Evolutionary conservation across 2,329 filamentous ascomycete genomes (phyloP).

Genomic region (Xylaria digitata): DNA sequence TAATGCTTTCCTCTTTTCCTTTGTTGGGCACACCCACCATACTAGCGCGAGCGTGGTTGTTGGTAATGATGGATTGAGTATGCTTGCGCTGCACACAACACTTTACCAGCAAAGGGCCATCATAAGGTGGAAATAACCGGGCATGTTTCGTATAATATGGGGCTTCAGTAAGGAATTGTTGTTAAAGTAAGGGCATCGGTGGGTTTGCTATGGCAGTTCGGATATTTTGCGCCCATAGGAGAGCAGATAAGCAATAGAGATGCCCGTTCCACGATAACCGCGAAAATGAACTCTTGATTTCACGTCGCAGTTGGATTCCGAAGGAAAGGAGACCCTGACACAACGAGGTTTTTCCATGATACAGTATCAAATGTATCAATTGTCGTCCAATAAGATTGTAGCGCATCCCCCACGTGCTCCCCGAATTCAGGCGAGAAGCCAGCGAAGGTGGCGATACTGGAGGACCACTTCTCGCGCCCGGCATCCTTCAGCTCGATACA

Average conservation of each 20-base stretch:
- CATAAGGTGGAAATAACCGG: no score
- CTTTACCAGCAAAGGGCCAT: no score
- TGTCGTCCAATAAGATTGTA: slow-evolving; percentile 5
- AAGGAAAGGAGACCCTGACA: slow-evolving; percentile 11
- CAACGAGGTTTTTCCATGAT: slow-evolving; percentile 9
- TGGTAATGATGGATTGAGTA: no score
- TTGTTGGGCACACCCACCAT: no score
- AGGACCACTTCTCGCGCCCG: slow-evolving; percentile 9
- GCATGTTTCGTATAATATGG: no score
- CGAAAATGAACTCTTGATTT: neutral
- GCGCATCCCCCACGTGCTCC: slow-evolving; percentile 2
- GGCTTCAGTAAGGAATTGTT: no score
- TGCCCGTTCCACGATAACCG: neutral
- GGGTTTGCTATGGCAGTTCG: neutral
- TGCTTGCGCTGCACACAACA: no score
- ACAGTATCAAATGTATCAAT: slow-evolving; percentile 8
- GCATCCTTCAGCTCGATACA: slow-evolving; percentile 7
- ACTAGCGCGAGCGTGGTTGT: no score
- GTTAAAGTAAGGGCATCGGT: neutral
- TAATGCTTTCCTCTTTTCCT: no score
- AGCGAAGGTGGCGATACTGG: neutral
- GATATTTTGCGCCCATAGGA: neutral
- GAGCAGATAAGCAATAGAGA: neutral
- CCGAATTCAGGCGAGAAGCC: slow-evolving; percentile 11
- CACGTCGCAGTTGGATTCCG: neutral